Percentiles rank a stretch among this genome's conserved stretches.
These are phyloP conservation scores for Vitis hybrid DNA, from an alignment of 177 flowering plant species.

Conservation along the genomic window DNA sequence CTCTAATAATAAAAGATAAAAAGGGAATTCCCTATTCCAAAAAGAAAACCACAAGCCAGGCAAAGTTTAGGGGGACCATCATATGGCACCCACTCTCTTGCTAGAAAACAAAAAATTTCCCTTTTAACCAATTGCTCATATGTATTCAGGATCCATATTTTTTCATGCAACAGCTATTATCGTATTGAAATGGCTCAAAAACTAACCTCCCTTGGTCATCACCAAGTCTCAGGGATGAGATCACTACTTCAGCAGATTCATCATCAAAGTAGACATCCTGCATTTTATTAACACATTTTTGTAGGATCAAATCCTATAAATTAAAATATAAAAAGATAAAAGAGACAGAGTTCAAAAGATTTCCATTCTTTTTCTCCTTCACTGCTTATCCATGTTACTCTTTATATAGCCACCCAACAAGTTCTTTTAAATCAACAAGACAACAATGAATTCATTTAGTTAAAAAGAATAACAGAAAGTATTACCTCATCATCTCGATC, in stretches of 20 bases:
- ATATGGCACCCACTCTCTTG: too few species aligned
- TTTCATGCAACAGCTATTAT: too few species aligned
- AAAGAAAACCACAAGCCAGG: too few species aligned
- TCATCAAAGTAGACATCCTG: constrained; percentile 97
- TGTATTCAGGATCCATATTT: too few species aligned
- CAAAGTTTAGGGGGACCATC: too few species aligned
- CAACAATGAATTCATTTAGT: not conserved
- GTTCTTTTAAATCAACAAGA: not conserved
- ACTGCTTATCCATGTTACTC: constrained; percentile 5
- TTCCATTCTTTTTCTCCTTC: not conserved
- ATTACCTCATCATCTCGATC: constrained; percentile 92
- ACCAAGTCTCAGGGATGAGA: constrained; percentile 88
- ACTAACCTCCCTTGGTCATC: constrained; percentile 91
- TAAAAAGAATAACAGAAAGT: not conserved
- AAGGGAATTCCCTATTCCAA: too few species aligned
- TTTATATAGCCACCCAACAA: not conserved
- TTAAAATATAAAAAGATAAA: not conserved
- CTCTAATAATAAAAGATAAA: too few species aligned
- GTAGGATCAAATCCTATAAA: not conserved
- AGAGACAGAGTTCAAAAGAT: not conserved
- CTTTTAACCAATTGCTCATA: too few species aligned
- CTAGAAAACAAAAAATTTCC: too few species aligned
- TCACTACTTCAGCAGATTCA: constrained; percentile 96
- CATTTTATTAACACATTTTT: constrained; percentile 9
- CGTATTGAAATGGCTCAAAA: not conserved